A percentile compares a stretch with the other conserved stretches of the same genome.
phyloP scores from a whole-genome alignment of 202 grass and related monocot species.

The Saccharum hybrid region DNA sequence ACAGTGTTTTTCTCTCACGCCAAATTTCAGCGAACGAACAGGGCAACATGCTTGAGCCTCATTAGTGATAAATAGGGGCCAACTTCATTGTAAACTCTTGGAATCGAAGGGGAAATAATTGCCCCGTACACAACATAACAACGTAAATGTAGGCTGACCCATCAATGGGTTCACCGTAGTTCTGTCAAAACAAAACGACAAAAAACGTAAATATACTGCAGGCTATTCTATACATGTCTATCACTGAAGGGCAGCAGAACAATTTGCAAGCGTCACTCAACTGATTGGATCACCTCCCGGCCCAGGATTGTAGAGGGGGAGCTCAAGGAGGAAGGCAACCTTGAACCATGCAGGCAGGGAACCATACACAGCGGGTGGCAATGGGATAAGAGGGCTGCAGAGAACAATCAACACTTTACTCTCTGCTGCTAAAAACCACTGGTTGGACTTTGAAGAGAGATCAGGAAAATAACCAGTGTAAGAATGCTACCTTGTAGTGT shows the following conservation, averaged over 20 bases:
- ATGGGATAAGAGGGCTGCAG: constrained; percentile 83
- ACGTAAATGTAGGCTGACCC: not conserved
- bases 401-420: constrained; percentile 26
- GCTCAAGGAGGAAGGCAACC: constrained; percentile 80
- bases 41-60: not conserved
- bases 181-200: not conserved
- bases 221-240: constrained; percentile 28
- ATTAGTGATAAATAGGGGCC: not conserved
- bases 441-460: not conserved
- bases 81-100: constrained; percentile 6
- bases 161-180: not conserved
- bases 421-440: constrained; percentile 34
- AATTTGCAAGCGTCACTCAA: constrained; percentile 31
- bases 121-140: constrained; percentile 8
- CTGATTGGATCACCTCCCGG: constrained; percentile 35
- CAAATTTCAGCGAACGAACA: no score
- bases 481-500: constrained; percentile 66
- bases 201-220: not conserved
- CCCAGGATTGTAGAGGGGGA: constrained; percentile 81
- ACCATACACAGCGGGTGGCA: constrained; percentile 81
- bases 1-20: no score
- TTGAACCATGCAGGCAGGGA: constrained; percentile 85
- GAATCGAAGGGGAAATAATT: constrained; percentile 26
- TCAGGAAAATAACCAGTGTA: constrained; percentile 7
- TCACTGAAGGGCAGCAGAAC: constrained; percentile 19